Evolutionary conservation across 2,329 filamentous ascomycete species (phyloP).

Genomic region (Pestalotiopsis sp.): DNA sequence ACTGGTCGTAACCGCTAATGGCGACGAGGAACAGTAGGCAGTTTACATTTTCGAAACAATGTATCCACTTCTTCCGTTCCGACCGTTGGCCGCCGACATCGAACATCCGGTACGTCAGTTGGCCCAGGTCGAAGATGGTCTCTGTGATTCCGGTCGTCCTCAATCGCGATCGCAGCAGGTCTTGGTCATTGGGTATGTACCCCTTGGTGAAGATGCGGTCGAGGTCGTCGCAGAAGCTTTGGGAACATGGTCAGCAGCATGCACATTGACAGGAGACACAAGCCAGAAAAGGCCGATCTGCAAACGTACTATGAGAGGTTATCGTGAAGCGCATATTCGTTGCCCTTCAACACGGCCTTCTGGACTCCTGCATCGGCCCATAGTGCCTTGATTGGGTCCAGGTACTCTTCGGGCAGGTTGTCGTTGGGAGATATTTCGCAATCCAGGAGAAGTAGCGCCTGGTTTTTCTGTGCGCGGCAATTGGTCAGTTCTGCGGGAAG

Average conservation of each 20-base stretch:
- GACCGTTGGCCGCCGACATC: slow-evolving; percentile 91
- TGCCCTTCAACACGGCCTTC: slow-evolving; percentile 85
- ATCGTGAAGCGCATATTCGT: slow-evolving; percentile 95
- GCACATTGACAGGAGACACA: not conserved
- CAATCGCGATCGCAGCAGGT: slow-evolving; percentile 86
- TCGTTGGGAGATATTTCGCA: slow-evolving; percentile 83
- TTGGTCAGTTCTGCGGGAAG: slow-evolving; percentile 23
- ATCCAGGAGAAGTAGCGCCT: slow-evolving; percentile 74
- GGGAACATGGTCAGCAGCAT: slow-evolving; percentile 22
- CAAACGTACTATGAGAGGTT: slow-evolving; percentile 83
- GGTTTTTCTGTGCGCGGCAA: slow-evolving; percentile 62
- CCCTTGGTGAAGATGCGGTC: slow-evolving; percentile 73
- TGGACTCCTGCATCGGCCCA: slow-evolving; percentile 86
- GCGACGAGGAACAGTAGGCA: slow-evolving; percentile 91
- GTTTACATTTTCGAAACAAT: slow-evolving; percentile 93
- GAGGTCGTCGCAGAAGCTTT: slow-evolving; percentile 79
- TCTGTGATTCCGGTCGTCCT: slow-evolving; percentile 95
- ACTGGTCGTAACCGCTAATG: slow-evolving; percentile 95
- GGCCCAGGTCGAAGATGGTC: slow-evolving; percentile 87
- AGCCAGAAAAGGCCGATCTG: not conserved
- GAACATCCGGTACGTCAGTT: slow-evolving; percentile 95
- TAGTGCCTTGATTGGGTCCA: slow-evolving; percentile 78
- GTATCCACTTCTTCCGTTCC: slow-evolving; percentile 96
- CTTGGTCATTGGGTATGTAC: slow-evolving; percentile 90
- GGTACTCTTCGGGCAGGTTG: slow-evolving; percentile 73